phyloP scores from a whole-genome alignment of 352 stramenopile species.

The Pythium insidiosum region DNA sequence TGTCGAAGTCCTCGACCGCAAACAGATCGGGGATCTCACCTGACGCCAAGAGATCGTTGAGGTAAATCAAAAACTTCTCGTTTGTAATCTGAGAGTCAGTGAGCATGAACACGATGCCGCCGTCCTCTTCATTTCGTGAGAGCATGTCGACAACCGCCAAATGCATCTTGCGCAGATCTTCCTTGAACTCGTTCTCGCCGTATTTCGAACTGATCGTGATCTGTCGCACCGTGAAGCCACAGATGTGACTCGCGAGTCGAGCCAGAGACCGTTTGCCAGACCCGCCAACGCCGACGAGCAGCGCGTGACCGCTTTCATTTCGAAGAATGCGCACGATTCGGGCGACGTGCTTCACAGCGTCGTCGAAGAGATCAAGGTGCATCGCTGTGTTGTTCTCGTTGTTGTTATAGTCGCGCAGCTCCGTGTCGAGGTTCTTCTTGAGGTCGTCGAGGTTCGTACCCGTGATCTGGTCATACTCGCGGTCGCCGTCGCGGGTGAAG shows the following conservation, averaged over 20 bases:
- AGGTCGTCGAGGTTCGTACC: conserved; percentile 86
- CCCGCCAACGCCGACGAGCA: conserved; percentile 93
- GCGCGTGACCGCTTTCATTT: conserved; percentile 84
- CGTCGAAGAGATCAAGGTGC: conserved; percentile 95
- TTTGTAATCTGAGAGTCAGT: conserved; percentile 96
- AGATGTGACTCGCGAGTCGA: conserved; percentile 91
- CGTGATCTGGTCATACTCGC: conserved; percentile 91
- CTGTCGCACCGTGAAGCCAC: conserved; percentile 85
- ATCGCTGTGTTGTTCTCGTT: conserved; percentile 94
- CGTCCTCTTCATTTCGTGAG: conserved; percentile 74
- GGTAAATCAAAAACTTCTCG: conserved; percentile 94
- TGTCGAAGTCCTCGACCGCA: conserved; percentile 91
- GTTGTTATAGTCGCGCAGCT: conserved; percentile 92
- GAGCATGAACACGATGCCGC: conserved; percentile 91
- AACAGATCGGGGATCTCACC: conserved; percentile 94
- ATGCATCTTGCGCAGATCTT: conserved; percentile 94
- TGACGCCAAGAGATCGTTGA: conserved; percentile 93
- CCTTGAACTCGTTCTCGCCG: conserved; percentile 94
- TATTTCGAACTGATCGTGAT: conserved; percentile 95
- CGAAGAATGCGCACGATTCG: conserved; percentile 92
- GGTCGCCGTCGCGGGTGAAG: conserved; percentile 91
- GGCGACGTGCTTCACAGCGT: conserved; percentile 94
- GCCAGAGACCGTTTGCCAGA: conserved; percentile 92
- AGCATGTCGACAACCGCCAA: conserved; percentile 91
- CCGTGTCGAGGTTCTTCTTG: conserved; percentile 81